phyloP scores from a whole-genome alignment of 1,284 basidiomycete species.

The Ceratobasidium sp. region DNA sequence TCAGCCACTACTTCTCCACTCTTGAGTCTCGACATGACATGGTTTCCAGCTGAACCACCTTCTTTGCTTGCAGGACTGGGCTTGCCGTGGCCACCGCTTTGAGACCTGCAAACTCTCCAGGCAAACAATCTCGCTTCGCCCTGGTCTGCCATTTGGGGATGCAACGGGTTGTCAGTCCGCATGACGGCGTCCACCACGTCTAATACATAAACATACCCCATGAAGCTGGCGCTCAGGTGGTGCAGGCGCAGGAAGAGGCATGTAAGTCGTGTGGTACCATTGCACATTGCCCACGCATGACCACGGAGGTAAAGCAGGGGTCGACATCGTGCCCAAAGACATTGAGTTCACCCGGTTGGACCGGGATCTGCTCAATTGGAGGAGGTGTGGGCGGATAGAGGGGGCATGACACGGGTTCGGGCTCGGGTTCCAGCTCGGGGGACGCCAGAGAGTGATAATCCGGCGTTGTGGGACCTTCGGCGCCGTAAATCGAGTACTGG shows the following conservation, averaged over 20 bases:
- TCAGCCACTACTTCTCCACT: slow-evolving; percentile 59
- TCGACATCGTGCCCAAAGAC: too few relatives aligned
- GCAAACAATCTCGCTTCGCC: slow-evolving; percentile 14
- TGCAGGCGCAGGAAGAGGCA: slow-evolving; percentile 45
- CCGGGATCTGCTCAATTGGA: too few relatives aligned
- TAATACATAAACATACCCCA: slow-evolving; percentile 76
- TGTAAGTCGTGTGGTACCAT: slow-evolving; percentile 51
- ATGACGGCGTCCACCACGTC: slow-evolving; percentile 83
- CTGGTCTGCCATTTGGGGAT: slow-evolving; percentile 15
- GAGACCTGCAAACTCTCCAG: slow-evolving; percentile 40
- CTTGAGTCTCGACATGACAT: slow-evolving; percentile 20
- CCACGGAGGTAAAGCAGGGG: too few relatives aligned
- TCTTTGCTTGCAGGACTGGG: slow-evolving; percentile 35
- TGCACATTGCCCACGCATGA: too few relatives aligned
- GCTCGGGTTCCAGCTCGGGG: too few relatives aligned
- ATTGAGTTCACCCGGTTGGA: too few relatives aligned
- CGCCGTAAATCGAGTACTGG: too few relatives aligned
- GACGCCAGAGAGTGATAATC: too few relatives aligned
- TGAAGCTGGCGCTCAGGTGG: slow-evolving; percentile 61
- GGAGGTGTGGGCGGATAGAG: too few relatives aligned
- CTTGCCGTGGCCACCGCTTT: slow-evolving; percentile 44
- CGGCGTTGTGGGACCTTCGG: too few relatives aligned
- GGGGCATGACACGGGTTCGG: too few relatives aligned
- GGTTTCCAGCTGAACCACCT: slow-evolving; percentile 45
- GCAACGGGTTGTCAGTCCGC: slow-evolving; percentile 74